These are phyloP conservation scores for Trichoderma sp. DNA, from an alignment of 2,329 filamentous ascomycete species.

Conservation along the genomic window DNA sequence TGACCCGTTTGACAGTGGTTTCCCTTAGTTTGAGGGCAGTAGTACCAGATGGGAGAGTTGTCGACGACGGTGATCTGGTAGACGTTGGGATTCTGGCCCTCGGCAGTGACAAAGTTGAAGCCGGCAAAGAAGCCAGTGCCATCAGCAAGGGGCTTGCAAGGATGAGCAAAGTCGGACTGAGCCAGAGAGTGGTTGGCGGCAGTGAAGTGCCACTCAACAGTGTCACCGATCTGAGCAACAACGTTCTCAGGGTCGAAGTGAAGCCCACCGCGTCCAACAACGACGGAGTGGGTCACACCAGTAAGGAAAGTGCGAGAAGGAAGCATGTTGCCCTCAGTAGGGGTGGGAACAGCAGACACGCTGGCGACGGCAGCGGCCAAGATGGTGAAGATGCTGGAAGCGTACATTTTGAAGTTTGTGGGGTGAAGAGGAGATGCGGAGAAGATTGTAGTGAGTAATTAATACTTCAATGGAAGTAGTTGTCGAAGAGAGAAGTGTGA, in stretches of 20 bases:
- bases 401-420: constrained; percentile 18
- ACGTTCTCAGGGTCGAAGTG: constrained; percentile 54
- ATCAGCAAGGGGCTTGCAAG: constrained; percentile 56
- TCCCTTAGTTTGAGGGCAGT: constrained; percentile 53
- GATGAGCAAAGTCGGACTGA: constrained; percentile 60
- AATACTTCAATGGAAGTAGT: neutral
- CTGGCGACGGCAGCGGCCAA: constrained; percentile 10
- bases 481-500: neutral
- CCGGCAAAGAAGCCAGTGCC: constrained; percentile 46
- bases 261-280: constrained; percentile 31
- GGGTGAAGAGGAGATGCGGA: neutral
- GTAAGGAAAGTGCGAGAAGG: neutral
- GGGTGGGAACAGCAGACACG: constrained; percentile 14
- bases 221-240: constrained; percentile 51
- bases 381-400: constrained; percentile 10
- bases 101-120: constrained; percentile 24
- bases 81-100: constrained; percentile 25
- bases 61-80: constrained; percentile 33
- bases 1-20: too few species aligned
- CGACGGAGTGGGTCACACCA: constrained; percentile 15
- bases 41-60: constrained; percentile 61
- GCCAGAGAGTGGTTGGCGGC: constrained; percentile 60
- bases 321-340: neutral
- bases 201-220: constrained; percentile 48
- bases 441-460: neutral